Evolutionary conservation across 2,329 filamentous ascomycete genomes (phyloP), one percentile per base, ranked within the genome.

Genomic region (Coniochaeta pulveracea): DNA sequence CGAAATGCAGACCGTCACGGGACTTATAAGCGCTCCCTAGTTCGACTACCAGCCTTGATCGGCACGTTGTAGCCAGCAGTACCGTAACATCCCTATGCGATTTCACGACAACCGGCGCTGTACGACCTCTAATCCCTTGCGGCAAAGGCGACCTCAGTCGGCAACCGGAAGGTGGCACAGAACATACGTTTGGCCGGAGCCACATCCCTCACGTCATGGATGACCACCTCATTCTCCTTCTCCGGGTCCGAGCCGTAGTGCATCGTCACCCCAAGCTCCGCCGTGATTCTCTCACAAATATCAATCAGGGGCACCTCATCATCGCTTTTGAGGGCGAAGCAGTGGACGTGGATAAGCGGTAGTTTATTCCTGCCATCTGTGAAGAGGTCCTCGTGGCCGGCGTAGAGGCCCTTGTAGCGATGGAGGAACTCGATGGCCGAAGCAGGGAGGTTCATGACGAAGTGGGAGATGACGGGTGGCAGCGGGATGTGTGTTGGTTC

Each of bases 401-500:
- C 60, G 52, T 95, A 96, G 11, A 94, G 57, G 4, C 91, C 89
- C 14, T 76, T 72, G 64, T 86, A 93, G 63, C 47, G 50, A 35
- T 65, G 63, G 15, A 95, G 67, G 52, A 98, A 98, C 37, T 82
- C 78, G 39, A 91, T 79, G 1, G 91, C 89, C 1, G 77, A 82
- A 2, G 88, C 91, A 1, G 91, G 91, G 11, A 98, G 78, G 58
- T 98, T 98, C 85, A 98, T 95, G 43, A 96, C 82, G 54, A 88
- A 98, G 61, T 96, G 91, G n/a, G 77, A 71, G 52, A 96, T 84
- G 23, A 79, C 78, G 3, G 69, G 68, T 3, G 89, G 89, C 28
- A 86, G 65, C 9, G 64, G 60, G 18, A 75, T 50, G 40, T 47
- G 56, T 14, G 49, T 48, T 11, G 56, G 51, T 33, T 43, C 40